Evolutionary conservation across 306 rosid genomes (phyloP), one percentile per base, ranked within the genome.

Genomic region (Ceratonia siliqua): DNA sequence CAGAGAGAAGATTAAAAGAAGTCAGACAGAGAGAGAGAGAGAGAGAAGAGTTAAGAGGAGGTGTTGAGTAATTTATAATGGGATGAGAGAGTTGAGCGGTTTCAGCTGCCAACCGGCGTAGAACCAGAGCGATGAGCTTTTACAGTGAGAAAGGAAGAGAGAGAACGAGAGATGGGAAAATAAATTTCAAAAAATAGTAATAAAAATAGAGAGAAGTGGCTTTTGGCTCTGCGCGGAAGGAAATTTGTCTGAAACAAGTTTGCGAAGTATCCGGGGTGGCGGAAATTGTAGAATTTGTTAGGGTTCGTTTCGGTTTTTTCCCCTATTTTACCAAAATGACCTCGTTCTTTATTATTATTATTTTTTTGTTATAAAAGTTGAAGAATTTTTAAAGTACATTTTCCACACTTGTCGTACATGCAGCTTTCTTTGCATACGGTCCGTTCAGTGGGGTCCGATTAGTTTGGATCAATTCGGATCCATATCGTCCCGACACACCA

Each of bases 381-480:
- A 7, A 8, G 20, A 56, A 25, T 56, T 56, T 49, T 25, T 25
- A 56, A 55, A 25, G 66, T 59, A 64, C 32, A 17, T 56, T 79
- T 28, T 66, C 39, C 83, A 89, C 98, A 94, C 97, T 84, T 94
- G 97, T 81, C 96, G 66, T 82, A 65, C 98, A 93, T 93, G 96
- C 92, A 88, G 83, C 81, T 78, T 85, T 43, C 73, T 64, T 32
- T 18, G 13, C 49, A 21, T 11, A 11, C 50, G 65, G 21, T 24
- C 62, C 2, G 24, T 28, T 22, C 42, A 15, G 2, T 24, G 21
- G 58, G 30, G 61, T 46, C 55, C 25, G 70, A 27, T 59, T 45
- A 56, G 61, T 68, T 76, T 55, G 79, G 77, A 11, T 55, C 78
- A 54, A 25, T 9, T 17, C 49, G 79, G 77, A 11, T 55, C 78